A percentile compares a stretch with the other conserved stretches of the same genome.
Evolutionary conservation across 495 filamentous ascomycete species (phyloP).

Genomic region (Amniculicola lignicola): DNA sequence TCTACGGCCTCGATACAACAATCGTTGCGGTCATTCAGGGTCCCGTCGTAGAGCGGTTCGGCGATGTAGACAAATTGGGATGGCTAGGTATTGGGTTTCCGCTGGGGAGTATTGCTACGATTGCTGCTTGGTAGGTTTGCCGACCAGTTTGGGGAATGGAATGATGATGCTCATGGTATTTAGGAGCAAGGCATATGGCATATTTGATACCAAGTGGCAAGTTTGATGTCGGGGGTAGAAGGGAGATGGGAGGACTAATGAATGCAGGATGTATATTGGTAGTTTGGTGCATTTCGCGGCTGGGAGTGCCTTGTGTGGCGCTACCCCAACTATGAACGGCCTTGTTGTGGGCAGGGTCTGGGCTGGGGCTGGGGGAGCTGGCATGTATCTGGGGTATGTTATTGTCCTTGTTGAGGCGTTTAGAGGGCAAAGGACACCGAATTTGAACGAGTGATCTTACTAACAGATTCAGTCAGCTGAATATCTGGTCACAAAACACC

Average conservation of each 20-base stretch:
- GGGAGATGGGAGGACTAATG: too few species aligned
- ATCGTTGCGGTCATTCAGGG: slow-evolving; percentile 46
- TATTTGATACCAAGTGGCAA: slow-evolving; percentile 36
- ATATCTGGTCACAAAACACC: slow-evolving; percentile 21
- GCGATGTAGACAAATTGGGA: slow-evolving; percentile 32
- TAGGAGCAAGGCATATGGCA: slow-evolving; percentile 25
- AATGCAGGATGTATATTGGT: slow-evolving; percentile 27
- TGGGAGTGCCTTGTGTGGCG: slow-evolving; percentile 36
- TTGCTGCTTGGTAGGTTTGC: slow-evolving; percentile 17
- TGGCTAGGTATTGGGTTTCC: slow-evolving; percentile 37
- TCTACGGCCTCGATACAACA: slow-evolving; percentile 46
- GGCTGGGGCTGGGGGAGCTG: slow-evolving; percentile 30
- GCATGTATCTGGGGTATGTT: slow-evolving; percentile 31
- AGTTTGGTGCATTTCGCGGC: slow-evolving; percentile 30
- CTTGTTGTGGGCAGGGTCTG: slow-evolving; percentile 35
- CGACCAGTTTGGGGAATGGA: too few species aligned
- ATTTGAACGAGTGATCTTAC: too few species aligned
- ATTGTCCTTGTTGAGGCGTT: too few species aligned
- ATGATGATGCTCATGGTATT: neutral
- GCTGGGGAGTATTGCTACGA: slow-evolving; percentile 31
- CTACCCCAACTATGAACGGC: slow-evolving; percentile 29
- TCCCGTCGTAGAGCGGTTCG: slow-evolving; percentile 33
- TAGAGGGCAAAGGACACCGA: too few species aligned
- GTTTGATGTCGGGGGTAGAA: too few species aligned
- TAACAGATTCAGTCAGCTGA: slow-evolving; percentile 12